Conservation (phyloP, 495 filamentous ascomycete genomes). For the Xanthoparmelia taractica region DNA sequence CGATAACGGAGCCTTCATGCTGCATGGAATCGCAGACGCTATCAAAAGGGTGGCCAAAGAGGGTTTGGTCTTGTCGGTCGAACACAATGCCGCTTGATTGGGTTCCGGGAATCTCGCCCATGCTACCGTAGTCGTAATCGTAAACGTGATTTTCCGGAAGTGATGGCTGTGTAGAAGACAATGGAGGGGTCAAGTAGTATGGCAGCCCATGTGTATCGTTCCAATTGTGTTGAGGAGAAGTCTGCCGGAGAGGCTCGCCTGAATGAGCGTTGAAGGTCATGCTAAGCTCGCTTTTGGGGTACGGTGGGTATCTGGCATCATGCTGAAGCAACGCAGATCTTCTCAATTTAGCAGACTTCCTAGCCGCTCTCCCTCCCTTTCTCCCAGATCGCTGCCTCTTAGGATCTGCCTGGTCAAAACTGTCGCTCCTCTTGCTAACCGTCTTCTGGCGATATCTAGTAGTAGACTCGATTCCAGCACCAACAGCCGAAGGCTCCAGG, state of each 20-base stretch:
- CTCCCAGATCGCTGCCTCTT: slow-evolving; percentile 49
- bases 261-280: background rate
- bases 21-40: background rate
- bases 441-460: slow-evolving; percentile 60
- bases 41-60: slow-evolving; percentile 6
- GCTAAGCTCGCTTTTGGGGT: background rate
- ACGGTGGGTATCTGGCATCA: background rate
- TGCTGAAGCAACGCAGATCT: slow-evolving; percentile 12
- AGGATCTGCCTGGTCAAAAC: slow-evolving; percentile 37
- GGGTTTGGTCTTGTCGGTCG: background rate
- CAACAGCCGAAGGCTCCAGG: slow-evolving; percentile 53
- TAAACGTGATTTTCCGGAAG: slow-evolving; percentile 1
- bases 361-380: slow-evolving; percentile 48
- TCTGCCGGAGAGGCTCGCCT: background rate
- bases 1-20: background rate
- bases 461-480: slow-evolving; percentile 60
- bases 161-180: slow-evolving; percentile 9
- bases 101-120: background rate
- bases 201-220: background rate
- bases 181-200: slow-evolving; percentile 13
- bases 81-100: background rate
- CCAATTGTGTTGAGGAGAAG: background rate
- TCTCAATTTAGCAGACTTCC: slow-evolving; percentile 29
- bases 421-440: slow-evolving; percentile 40
- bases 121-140: slow-evolving; percentile 13